Percentiles rank a stretch among this genome's conserved stretches.
Conservation (phyloP, 164 flowering plant genomes). For the Vitis riparia region DNA sequence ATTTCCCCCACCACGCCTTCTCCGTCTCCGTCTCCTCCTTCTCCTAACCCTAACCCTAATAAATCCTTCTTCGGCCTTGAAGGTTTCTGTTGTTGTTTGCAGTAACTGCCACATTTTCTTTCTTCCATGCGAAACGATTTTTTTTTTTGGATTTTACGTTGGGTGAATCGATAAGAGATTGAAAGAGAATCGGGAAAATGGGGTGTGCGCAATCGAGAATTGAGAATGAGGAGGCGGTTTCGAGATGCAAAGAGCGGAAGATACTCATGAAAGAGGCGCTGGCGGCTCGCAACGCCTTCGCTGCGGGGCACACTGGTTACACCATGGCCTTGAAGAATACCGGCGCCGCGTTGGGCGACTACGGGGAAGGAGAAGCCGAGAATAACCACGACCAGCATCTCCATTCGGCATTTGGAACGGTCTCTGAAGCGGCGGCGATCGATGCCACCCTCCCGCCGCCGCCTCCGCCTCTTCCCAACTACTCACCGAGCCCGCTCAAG, state of each 20-base stretch:
- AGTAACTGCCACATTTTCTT: no score
- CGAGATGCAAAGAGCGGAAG: conserved; percentile 79
- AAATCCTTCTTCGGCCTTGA: no score
- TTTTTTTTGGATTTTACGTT: no score
- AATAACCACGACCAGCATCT: conserved; percentile 2
- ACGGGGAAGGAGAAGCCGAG: conserved; percentile 65
- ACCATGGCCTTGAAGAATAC: conserved; percentile 67
- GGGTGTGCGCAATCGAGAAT: conserved; percentile 89
- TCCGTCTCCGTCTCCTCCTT: neutral
- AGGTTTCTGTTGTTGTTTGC: no score
- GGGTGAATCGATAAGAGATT: neutral
- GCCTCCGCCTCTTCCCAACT: conserved; percentile 48
- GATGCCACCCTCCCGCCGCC: conserved; percentile 21
- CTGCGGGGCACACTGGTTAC: conserved; percentile 77
- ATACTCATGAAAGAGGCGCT: conserved; percentile 76
- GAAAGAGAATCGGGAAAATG: conserved; percentile 35
- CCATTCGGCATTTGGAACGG: conserved; percentile 8
- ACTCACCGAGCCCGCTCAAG: conserved; percentile 55
- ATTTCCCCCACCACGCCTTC: neutral
- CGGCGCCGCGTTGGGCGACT: conserved; percentile 86
- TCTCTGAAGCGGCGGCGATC: no score
- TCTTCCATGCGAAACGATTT: no score
- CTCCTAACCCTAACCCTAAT: neutral
- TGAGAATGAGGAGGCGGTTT: conserved; percentile 82
- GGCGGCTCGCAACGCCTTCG: conserved; percentile 61